Base-by-base conservation (phyloP, 495 filamentous ascomycete genomes). In the Tuber microsphaerosporum region DNA sequence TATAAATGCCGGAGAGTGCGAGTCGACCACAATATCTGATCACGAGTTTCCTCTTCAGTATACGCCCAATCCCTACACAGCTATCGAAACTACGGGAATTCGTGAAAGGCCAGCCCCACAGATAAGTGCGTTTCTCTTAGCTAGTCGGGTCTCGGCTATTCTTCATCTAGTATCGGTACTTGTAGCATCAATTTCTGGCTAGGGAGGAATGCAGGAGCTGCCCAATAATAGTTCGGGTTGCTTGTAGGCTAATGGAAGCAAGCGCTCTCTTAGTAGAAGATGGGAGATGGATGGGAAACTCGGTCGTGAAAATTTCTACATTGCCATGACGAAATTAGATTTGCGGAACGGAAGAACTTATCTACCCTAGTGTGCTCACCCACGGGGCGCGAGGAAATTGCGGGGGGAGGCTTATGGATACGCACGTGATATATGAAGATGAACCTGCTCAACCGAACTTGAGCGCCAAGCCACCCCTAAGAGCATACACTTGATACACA, bases 401-500 rank as follows among this genome's bases (percentile, higher is more conserved):
- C n/a, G 2, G 51, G n/a, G 51, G n/a, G n/a, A 26, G 51, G 48
- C 8, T 56, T n/a, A 9, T 19, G 6, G 20, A 19, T 8, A 10
- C 46, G 5, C 45, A 48, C 45, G 46, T n/a, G 46, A 22, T n/a
- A 10, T 6, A 31, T 61, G n/a, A 61, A 26, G 56, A 17, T 26
- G 56, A 2, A 61, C 26, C 26, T 26, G 56, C 26, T 6, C 56
- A 34, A 16, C 6, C 2, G 0, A 14, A 0, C 56, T 17, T 2
- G 26, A 31, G 31, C 17, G 56, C 56, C 56, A 65, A 65, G 56
- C n/a, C 39, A 34, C 12, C 0, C 46, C 20, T n/a, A 43, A 74
- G 61, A 45, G 51, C 51, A 72, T 77, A 72, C 74, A 71, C 44
- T 65, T 20, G 41, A 41, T n/a, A 31, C 34, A 14, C 39, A 48